Conservation (phyloP, 345 rosid genomes). For the Erysimum cheiranthoides region DNA sequence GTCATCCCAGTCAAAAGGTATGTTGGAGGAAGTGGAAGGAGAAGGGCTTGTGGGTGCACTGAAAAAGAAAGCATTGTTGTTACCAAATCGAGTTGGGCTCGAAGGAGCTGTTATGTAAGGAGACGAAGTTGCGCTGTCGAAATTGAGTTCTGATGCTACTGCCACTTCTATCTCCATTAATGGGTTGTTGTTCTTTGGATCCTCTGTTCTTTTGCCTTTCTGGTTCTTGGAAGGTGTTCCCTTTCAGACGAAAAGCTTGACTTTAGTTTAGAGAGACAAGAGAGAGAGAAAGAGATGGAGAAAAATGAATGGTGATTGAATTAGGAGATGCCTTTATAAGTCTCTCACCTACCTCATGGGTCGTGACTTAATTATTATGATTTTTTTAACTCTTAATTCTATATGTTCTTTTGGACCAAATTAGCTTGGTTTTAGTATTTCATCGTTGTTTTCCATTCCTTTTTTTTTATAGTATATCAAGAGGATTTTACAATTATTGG, state of each 20-base stretch:
- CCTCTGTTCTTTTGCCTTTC: constrained; percentile 34
- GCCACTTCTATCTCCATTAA: constrained; percentile 62
- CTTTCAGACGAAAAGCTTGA: constrained; percentile 36
- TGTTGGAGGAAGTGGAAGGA: constrained; percentile 46
- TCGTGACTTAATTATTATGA: constrained; percentile 38
- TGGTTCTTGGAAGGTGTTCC: constrained; percentile 39
- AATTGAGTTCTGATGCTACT: constrained; percentile 65
- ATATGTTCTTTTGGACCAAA: constrained; percentile 15
- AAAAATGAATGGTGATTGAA: constrained; percentile 25
- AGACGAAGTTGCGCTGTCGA: constrained; percentile 82
- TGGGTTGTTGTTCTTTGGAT: constrained; percentile 16
- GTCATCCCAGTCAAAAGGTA: constrained; percentile 27
- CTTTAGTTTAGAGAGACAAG: constrained; percentile 15
- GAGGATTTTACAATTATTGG: constrained; percentile 25
- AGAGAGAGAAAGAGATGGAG: constrained; percentile 30
- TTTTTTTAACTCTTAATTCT: constrained; percentile 25
- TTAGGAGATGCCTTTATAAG: constrained; percentile 59
- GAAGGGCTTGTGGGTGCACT: constrained; percentile 80
- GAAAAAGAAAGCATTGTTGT: constrained; percentile 49
- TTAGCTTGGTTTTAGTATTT: neutral
- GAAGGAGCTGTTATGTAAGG: constrained; percentile 98
- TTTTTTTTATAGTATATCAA: constrained; percentile 1
- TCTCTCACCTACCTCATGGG: constrained; percentile 44
- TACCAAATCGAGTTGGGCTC: constrained; percentile 81
- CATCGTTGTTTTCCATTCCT: neutral